phyloP scores from a whole-genome alignment of 2,329 filamentous ascomycete species.

The Colletotrichum acutatum region DNA sequence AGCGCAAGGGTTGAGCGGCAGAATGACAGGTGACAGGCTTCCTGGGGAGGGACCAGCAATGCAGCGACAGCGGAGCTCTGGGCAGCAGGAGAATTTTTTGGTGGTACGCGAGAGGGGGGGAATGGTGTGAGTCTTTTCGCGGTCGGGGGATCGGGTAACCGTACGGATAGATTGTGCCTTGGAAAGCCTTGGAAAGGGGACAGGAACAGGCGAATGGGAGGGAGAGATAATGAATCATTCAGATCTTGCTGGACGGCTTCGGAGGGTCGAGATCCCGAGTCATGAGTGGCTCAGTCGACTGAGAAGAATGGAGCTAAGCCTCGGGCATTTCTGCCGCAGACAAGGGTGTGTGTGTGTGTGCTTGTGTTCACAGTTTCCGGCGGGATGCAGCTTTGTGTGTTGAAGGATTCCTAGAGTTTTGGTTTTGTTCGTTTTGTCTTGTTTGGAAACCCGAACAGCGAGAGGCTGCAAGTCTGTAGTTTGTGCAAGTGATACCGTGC shows the following conservation, averaged over 20 bases:
- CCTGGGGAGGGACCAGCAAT: background rate
- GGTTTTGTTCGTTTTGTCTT: background rate
- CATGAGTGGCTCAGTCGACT: conserved; percentile 22
- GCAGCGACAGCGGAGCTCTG: conserved; percentile 4
- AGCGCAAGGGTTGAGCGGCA: conserved; percentile 13
- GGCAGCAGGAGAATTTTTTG: background rate
- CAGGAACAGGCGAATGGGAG: conserved; percentile 28
- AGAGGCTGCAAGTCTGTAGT: background rate
- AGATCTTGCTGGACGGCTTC: conserved; percentile 9
- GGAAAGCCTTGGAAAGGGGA: background rate
- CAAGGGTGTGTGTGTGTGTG: background rate
- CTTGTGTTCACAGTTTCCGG: background rate
- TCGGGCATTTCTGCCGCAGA: conserved; percentile 10
- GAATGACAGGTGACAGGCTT: background rate
- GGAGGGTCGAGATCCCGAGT: conserved; percentile 27
- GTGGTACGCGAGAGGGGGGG: background rate
- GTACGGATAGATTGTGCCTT: background rate
- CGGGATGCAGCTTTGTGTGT: conserved; percentile 13
- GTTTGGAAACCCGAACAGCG: background rate
- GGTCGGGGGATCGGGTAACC: conserved; percentile 4
- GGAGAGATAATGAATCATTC: conserved; percentile 33
- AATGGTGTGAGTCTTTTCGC: conserved; percentile 7
- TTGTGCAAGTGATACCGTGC: too few species aligned
- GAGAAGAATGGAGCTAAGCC: conserved; percentile 21
- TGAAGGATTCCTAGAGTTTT: background rate